Conservation (phyloP, 2,329 filamentous ascomycete genomes). For the Trichoderma endophyticum region DNA sequence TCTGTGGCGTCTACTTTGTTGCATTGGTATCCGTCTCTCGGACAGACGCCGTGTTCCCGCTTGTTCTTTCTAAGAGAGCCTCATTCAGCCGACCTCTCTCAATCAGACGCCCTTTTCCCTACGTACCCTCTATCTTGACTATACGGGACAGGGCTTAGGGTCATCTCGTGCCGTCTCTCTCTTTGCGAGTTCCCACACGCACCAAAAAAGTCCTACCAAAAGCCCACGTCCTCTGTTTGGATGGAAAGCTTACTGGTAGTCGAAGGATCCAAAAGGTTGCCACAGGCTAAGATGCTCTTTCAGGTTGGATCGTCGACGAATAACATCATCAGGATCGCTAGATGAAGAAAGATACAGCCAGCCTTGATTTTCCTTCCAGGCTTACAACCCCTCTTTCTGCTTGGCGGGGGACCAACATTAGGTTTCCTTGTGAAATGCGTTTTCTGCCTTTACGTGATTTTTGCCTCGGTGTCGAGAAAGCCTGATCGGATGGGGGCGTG, state of each 20-base stretch:
- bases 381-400: neutral
- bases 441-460: neutral
- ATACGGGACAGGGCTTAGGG: neutral
- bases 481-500: neutral
- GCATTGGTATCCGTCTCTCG: neutral
- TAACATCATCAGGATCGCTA: neutral
- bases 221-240: neutral
- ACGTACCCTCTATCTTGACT: neutral
- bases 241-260: neutral
- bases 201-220: neutral
- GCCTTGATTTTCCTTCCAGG: neutral
- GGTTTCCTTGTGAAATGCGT: neutral
- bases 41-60: neutral
- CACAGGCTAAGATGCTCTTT: neutral
- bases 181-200: neutral
- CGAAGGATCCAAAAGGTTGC: neutral
- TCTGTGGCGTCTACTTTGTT: neutral
- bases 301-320: conserved; percentile 7
- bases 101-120: neutral
- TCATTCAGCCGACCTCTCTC: neutral
- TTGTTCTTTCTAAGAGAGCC: neutral
- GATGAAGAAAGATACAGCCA: neutral
- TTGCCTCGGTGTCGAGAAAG: neutral
- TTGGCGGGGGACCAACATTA: neutral
- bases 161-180: neutral